Percentiles rank a stretch among this genome's conserved stretches.
Evolutionary conservation across 2,329 filamentous ascomycete genomes (phyloP).

Genomic region (Alternaria brassicae): DNA sequence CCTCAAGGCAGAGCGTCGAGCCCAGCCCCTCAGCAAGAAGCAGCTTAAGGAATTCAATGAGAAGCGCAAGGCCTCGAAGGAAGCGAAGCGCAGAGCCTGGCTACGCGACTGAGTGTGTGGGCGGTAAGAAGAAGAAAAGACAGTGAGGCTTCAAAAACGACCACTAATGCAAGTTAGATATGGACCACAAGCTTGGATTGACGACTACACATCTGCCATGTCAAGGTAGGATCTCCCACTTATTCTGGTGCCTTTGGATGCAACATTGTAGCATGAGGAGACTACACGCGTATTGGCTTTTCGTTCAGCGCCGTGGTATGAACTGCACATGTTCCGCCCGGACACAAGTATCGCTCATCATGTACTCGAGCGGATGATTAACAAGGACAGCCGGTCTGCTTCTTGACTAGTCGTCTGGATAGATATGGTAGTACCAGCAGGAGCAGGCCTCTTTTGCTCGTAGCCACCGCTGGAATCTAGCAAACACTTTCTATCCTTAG

Average conservation of each 20-base stretch:
- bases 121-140: slow-evolving; percentile 40
- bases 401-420: slow-evolving; percentile 12
- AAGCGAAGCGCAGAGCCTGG: slow-evolving; percentile 94
- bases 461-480: slow-evolving; percentile 2
- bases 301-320: slow-evolving; percentile 6
- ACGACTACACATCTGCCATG: slow-evolving; percentile 10
- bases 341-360: neutral
- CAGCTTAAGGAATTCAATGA: slow-evolving; percentile 92
- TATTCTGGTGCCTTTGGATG: slow-evolving; percentile 5
- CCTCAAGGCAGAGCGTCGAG: slow-evolving; percentile 86
- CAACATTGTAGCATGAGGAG: neutral
- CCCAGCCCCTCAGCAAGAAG: slow-evolving; percentile 82
- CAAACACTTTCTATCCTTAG: slow-evolving; percentile 4
- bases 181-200: slow-evolving; percentile 9
- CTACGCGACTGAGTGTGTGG: slow-evolving; percentile 71
- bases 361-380: slow-evolving; percentile 5
- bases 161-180: slow-evolving; percentile 40
- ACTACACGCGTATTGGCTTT: neutral
- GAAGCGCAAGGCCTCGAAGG: slow-evolving; percentile 86
- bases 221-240: slow-evolving; percentile 28
- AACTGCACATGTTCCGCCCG: neutral
- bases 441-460: neutral
- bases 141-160: slow-evolving; percentile 25
- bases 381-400: neutral
- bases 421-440: slow-evolving; percentile 3